These are phyloP conservation scores for Mycena leptocephala DNA, from an alignment of 768 basidiomycete species.

Conservation along the genomic window DNA sequence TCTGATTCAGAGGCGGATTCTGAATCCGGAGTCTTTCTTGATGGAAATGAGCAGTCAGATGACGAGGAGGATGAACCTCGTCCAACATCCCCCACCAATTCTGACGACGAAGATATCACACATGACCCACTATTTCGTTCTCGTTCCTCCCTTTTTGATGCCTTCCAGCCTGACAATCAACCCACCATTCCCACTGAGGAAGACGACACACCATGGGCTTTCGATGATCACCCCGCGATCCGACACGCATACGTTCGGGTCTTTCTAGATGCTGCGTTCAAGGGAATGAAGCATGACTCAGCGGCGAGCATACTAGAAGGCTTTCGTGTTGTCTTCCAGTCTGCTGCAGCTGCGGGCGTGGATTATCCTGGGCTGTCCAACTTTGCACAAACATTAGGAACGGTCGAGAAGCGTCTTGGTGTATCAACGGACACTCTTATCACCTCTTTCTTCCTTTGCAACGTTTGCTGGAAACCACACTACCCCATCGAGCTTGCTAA, in stretches of 20 bases:
- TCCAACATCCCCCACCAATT: too few relatives aligned
- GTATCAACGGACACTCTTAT: constrained; percentile 37
- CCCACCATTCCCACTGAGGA: neutral
- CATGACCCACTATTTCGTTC: neutral
- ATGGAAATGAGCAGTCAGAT: neutral
- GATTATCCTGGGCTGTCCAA: constrained; percentile 29
- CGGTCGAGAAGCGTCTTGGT: constrained; percentile 40
- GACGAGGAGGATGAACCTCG: neutral
- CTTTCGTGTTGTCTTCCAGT: neutral
- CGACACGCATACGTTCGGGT: constrained; percentile 40
- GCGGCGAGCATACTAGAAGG: constrained; percentile 27
- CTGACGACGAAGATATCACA: neutral
- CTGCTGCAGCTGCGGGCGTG: neutral
- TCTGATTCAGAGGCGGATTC: neutral
- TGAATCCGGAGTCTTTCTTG: neutral
- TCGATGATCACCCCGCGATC: constrained; percentile 42
- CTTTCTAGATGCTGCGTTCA: constrained; percentile 36
- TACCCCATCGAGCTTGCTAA: constrained; percentile 22
- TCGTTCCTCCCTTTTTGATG: neutral
- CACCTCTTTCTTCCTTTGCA: constrained; percentile 38
- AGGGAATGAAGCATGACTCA: constrained; percentile 31
- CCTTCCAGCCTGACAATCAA: neutral
- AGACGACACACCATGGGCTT: constrained; percentile 30
- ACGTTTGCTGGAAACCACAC: constrained; percentile 40
- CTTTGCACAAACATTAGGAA: constrained; percentile 38